Evolutionary conservation across 768 basidiomycete species (phyloP), one percentile per base, ranked within the genome.

Genomic region (Lepiota brunneoincarnata): DNA sequence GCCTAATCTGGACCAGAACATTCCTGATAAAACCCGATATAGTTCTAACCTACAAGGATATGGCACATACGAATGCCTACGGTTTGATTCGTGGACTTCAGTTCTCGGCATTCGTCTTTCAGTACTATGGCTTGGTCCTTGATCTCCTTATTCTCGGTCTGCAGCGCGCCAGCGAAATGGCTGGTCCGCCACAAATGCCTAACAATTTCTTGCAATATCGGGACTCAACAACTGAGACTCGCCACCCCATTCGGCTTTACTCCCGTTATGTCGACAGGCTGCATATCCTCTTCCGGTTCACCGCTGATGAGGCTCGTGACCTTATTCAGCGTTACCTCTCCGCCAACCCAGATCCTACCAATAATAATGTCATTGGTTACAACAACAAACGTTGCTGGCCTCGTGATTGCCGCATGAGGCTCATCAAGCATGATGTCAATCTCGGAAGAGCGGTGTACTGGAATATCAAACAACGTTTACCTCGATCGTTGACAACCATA

Each of bases 381-480:
- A 98, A 98, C 75, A 98, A 98, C 78, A 97, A 96, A 72, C 87
- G 93, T 46, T 98, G 97, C 74, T 99, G 97, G 97, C 97, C 97
- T 35, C 83, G 95, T 60, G 97, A 99, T 72, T 99, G 97, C 69
- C 88, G 97, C 55, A 99, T 99, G 97, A 80, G 97, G 31, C 79
- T 99, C 54, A 96, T 97, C 78, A 99, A 99, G 72, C 97, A 99
- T 70, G 97, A 99, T 67, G 97, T 98, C 72, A 98, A 99, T 70
- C 78, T 99, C 41, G 97, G 96, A 18, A 83, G 97, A 57, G 97
- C 97, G 2, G 97, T 98, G 7, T 98, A 97, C 74, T 99, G 96
- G 97, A 98, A 99, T 65, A 92, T 98, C 69, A 97, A 98, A 74
- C 94, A 98, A 70, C 91, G 91, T 61, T 70, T 99, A 21, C 97